Percentiles rank a stretch among this genome's conserved stretches.
phyloP scores from a whole-genome alignment of 139 green algal species.

The Tetradesmus obliquus region DNA sequence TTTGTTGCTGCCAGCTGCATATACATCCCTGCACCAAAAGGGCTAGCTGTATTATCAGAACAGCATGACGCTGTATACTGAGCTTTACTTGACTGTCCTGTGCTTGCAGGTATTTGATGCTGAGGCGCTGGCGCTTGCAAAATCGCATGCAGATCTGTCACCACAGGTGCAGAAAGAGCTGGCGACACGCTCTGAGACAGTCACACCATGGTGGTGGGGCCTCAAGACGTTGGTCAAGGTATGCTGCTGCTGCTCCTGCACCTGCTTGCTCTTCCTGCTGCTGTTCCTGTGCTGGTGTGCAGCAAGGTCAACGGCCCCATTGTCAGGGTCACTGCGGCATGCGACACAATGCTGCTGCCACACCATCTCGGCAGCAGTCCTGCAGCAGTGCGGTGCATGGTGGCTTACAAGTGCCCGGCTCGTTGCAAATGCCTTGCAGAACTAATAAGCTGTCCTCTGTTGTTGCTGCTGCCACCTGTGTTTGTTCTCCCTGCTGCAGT shows the following conservation, averaged over 20 bases:
- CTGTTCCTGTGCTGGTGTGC: neutral
- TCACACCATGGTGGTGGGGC: conserved; percentile 82
- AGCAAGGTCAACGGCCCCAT: neutral
- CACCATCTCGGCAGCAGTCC: neutral
- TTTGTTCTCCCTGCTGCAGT: conserved; percentile 53
- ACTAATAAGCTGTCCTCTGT: neutral
- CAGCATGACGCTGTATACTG: too few relatives aligned
- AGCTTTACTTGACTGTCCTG: neutral
- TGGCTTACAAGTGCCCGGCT: too few relatives aligned
- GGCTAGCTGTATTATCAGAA: neutral
- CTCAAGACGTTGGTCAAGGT: conserved; percentile 72
- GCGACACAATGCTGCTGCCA: too few relatives aligned
- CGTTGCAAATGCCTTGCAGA: neutral
- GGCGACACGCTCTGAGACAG: conserved; percentile 65
- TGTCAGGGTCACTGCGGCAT: neutral
- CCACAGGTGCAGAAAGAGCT: conserved; percentile 65
- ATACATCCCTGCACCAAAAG: neutral
- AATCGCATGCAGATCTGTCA: conserved; percentile 23
- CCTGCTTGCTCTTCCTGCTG: neutral
- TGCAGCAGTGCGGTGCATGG: neutral
- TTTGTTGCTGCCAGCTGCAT: neutral
- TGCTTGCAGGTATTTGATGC: neutral
- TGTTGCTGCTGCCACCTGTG: neutral
- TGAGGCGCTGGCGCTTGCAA: neutral
- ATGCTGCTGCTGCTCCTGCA: neutral